These are phyloP conservation scores for Oemleria cerasiformis DNA, from an alignment of 306 rosid genomes.

Conservation along the genomic window DNA sequence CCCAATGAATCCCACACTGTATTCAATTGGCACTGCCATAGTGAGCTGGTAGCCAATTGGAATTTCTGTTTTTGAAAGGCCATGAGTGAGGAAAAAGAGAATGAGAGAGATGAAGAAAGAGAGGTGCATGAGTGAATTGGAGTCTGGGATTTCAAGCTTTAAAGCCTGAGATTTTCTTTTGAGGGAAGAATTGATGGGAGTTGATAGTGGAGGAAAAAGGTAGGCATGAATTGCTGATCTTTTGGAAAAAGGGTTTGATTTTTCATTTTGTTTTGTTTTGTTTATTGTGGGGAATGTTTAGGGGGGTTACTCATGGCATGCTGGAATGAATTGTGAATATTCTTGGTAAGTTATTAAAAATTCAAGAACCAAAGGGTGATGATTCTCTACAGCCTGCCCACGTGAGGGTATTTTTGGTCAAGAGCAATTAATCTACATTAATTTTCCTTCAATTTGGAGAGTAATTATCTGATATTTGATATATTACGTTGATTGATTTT, in stretches of 20 bases:
- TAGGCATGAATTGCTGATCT: constrained; percentile 5
- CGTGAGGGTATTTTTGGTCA: not conserved
- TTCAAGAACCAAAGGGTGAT: not conserved
- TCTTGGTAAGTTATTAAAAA: not conserved
- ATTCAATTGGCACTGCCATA: constrained; percentile 53
- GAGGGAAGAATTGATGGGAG: constrained; percentile 23
- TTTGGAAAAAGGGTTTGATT: constrained; percentile 1
- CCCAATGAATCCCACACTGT: constrained; percentile 52
- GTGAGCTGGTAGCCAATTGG: constrained; percentile 41
- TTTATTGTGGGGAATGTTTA: constrained; percentile 4
- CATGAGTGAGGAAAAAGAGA: constrained; percentile 33
- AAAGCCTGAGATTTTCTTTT: constrained; percentile 32
- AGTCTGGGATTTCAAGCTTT: not conserved
- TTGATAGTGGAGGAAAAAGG: constrained; percentile 1
- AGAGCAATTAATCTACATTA: not conserved
- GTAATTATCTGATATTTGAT: no score
- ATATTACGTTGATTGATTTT: no score
- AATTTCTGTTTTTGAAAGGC: constrained; percentile 44
- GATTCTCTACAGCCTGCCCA: constrained; percentile 13
- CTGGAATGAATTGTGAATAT: constrained; percentile 10
- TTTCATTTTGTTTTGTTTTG: constrained; percentile 5
- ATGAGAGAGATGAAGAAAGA: constrained; percentile 30
- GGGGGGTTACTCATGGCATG: constrained; percentile 15
- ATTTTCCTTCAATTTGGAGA: no score
- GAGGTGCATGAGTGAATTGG: constrained; percentile 50